Conservation (phyloP, 345 rosid species). For the Eucalyptus leucophloia region DNA sequence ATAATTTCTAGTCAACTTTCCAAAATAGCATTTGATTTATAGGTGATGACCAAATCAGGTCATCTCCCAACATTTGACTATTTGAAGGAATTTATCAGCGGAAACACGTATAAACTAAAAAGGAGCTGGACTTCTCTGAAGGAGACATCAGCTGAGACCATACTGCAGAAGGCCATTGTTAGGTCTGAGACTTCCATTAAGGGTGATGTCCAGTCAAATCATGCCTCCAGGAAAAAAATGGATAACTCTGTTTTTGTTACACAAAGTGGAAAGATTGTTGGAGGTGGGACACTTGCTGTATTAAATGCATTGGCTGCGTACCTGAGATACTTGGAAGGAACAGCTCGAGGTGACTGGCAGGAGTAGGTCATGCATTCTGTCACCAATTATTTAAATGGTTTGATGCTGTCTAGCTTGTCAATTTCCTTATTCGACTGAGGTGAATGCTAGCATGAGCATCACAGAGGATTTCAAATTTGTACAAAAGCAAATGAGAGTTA, state of each 20-base stretch:
- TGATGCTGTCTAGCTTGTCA: background rate
- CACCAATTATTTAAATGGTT: background rate
- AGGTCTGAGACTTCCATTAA: slow-evolving; percentile 2
- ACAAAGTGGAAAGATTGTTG: slow-evolving; percentile 32
- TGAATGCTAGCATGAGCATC: background rate
- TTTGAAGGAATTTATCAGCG: slow-evolving; percentile 41
- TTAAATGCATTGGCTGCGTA: slow-evolving; percentile 67
- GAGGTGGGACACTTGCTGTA: slow-evolving; percentile 59
- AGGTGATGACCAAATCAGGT: slow-evolving; percentile 26
- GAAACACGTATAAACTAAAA: slow-evolving; percentile 17
- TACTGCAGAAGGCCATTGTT: slow-evolving; percentile 23
- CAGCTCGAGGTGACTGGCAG: slow-evolving; percentile 78
- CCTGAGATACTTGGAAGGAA: slow-evolving; percentile 83
- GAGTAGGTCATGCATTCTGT: slow-evolving; percentile 45
- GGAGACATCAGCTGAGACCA: slow-evolving; percentile 34
- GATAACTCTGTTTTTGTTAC: slow-evolving; percentile 55
- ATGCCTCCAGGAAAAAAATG: slow-evolving; percentile 12
- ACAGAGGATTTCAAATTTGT: background rate
- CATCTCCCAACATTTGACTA: slow-evolving; percentile 51
- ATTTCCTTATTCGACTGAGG: background rate
- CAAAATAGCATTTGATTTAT: background rate
- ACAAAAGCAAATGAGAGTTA: background rate
- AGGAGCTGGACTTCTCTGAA: slow-evolving; percentile 33
- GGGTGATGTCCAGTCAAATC: slow-evolving; percentile 3
- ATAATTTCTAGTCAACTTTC: background rate